Evolutionary conservation across 2,329 filamentous ascomycete genomes (phyloP), one percentile per base, ranked within the genome.

Genomic region (Chalara sp.): DNA sequence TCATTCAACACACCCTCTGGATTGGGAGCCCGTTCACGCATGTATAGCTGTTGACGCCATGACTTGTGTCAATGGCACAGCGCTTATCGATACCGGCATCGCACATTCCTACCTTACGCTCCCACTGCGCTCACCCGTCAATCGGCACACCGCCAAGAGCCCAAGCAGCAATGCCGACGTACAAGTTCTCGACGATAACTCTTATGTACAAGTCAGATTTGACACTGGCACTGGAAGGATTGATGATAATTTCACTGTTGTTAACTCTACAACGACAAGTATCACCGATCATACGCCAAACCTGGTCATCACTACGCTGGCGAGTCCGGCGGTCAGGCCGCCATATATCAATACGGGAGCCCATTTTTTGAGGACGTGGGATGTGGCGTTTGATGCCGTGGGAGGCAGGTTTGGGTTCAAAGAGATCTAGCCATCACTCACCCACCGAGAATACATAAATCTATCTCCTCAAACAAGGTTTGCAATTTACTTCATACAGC

Each of bases 371-470:
- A n/a, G 40, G 32, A 39, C 37, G 31, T 48, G 28, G 37, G 39
- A 48, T 11, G 40, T 48, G 10, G 37, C 31, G 6, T 44, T 32
- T 44, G 54, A 45, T 47, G 42, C 53, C 46, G 29, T 39, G 42
- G 29, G 28, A 21, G 32, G 39, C 61, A 67, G 68, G 53, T 53
- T 44, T 37, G 47, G 47, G 39, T 44, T 48, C 13, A 44, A 46
- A 32, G 10, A 13, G 35, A 39, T 21, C 21, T 21, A 21, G 3
- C 21, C 21, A 21, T 21, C 21, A 21, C 21, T 21, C 21, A 21
- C 21, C 21, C 21, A 21, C 21, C 21, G 21, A 21, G 21, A 21
- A 21, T 21, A 21, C 21, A 21, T 21, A 21, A 21, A 21, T 21
- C 21, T 21, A 21, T 21, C 21, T 21, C 21, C 21, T 21, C 21